Evolutionary conservation across 2,329 filamentous ascomycete genomes (phyloP), one percentile per base, ranked within the genome.

Genomic region (Sarocladiaceae sp.): DNA sequence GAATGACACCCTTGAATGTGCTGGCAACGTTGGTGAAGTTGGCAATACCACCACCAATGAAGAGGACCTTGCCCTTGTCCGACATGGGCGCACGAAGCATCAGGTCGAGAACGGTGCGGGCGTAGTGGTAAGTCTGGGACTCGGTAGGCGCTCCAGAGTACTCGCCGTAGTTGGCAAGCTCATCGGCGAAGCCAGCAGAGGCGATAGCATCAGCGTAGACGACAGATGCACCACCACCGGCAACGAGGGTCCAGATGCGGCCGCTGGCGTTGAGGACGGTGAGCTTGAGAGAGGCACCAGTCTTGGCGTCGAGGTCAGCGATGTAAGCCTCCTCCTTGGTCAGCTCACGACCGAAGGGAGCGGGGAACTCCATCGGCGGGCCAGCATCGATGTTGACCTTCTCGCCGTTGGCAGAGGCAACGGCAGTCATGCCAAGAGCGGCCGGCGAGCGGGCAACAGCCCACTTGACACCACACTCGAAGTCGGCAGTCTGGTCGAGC

Each of bases 21-120:
- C 86, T 93, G 49, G 93, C 93, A 45, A 98, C 93, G 73, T 97
- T 98, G 78, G 93, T 98, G 77, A 98, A 98, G 85, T 98, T 98
- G 78, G 93, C 93, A 79, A 98, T 98, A 80, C 93, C 93, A 74
- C 93, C 93, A 69, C 93, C 93, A 56, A 98, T 97, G 80, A 98
- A 98, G 54, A 98, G 84, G 44, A 98, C 88, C 81, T 97, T 98
- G 76, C 93, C 93, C 62, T 96, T 84, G 50, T 87, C 79, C 68
- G 80, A 76, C 63, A 81, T 68, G 47, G 93, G 91, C 45, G 91
- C 85, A 56, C 93, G 88, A 57, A 98, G 85, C 88, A 98, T 95
- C 53, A 98, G 82, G 67, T 98, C 93, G 51, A 98, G 78, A 52
- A 98, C 88, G 23, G 93, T 98, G 62, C 87, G 86, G 62, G 93